Evolutionary conservation across 2,329 filamentous ascomycete genomes (phyloP).

Genomic region (Gyromitra esculenta): DNA sequence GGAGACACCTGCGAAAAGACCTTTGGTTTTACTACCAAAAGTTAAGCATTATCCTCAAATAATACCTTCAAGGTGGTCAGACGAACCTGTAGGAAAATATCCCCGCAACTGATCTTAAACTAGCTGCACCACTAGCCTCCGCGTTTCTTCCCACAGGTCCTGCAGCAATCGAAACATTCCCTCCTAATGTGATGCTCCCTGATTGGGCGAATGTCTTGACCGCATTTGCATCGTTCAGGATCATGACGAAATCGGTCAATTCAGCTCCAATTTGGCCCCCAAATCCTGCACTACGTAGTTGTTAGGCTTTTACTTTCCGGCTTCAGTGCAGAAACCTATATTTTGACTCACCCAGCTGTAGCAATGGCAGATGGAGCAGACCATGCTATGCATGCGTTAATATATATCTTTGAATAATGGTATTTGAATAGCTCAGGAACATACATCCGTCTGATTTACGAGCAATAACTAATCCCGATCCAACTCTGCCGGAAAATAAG

Average conservation of each 20-base stretch:
- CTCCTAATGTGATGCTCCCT: constrained; percentile 86
- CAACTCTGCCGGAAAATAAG: constrained; percentile 82
- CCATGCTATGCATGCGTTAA: constrained; percentile 65
- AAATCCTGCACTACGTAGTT: constrained; percentile 71
- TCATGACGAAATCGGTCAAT: constrained; percentile 91
- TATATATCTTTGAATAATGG: not conserved
- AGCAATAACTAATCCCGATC: constrained; percentile 82
- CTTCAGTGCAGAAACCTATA: not conserved
- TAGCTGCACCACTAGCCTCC: constrained; percentile 93
- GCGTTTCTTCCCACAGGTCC: constrained; percentile 94
- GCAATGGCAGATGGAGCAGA: constrained; percentile 83
- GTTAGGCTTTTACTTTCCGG: constrained; percentile 13
- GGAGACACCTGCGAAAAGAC: constrained; percentile 93
- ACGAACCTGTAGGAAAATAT: constrained; percentile 82
- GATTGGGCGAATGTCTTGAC: constrained; percentile 94
- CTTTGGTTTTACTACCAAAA: constrained; percentile 83
- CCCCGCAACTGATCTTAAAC: constrained; percentile 84
- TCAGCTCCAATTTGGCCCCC: constrained; percentile 89
- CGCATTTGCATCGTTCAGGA: constrained; percentile 88
- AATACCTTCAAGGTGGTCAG: not conserved
- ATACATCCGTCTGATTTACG: constrained; percentile 74
- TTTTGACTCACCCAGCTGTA: constrained; percentile 67
- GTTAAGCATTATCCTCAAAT: constrained; percentile 13
- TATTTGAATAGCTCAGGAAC: constrained; percentile 2
- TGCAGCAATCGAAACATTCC: constrained; percentile 94